Evolutionary conservation across 306 rosid species (phyloP).

Genomic region (Vicia sativa): DNA sequence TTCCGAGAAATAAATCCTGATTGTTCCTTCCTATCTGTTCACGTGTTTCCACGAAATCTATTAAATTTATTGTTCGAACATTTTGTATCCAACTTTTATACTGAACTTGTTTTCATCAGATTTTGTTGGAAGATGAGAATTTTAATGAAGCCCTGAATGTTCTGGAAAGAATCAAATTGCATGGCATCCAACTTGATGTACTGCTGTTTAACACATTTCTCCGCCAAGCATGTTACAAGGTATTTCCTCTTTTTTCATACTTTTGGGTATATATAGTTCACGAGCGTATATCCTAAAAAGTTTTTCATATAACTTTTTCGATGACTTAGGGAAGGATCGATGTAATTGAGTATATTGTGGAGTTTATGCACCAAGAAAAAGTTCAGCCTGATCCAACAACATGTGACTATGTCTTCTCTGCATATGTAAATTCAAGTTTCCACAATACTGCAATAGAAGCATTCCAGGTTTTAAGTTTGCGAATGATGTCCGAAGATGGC

Average conservation of each 20-base stretch:
- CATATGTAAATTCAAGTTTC: slow-evolving; percentile 58
- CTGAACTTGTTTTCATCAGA: slow-evolving; percentile 54
- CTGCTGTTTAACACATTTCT: slow-evolving; percentile 67
- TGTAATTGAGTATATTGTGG: slow-evolving; percentile 70
- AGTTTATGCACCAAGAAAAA: slow-evolving; percentile 65
- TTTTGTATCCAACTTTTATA: slow-evolving; percentile 34
- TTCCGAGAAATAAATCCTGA: too few species aligned
- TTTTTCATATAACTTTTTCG: slow-evolving; percentile 19
- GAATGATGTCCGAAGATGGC: slow-evolving; percentile 55
- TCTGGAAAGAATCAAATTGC: slow-evolving; percentile 64
- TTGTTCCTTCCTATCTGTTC: neutral
- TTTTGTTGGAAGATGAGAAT: slow-evolving; percentile 58
- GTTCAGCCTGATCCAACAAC: slow-evolving; percentile 63
- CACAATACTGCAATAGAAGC: slow-evolving; percentile 72
- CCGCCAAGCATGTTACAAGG: slow-evolving; percentile 60
- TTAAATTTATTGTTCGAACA: slow-evolving; percentile 2
- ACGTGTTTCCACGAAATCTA: slow-evolving; percentile 12
- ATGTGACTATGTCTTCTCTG: slow-evolving; percentile 68
- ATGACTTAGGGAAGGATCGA: slow-evolving; percentile 67
- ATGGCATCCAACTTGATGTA: slow-evolving; percentile 63
- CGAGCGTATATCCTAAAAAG: neutral
- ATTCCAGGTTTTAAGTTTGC: slow-evolving; percentile 65
- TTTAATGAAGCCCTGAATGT: slow-evolving; percentile 62
- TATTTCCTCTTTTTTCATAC: slow-evolving; percentile 38
- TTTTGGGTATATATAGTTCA: neutral